Base-by-base conservation (phyloP, 352 stramenopile genomes). In the Globisporangium spinosum region DNA sequence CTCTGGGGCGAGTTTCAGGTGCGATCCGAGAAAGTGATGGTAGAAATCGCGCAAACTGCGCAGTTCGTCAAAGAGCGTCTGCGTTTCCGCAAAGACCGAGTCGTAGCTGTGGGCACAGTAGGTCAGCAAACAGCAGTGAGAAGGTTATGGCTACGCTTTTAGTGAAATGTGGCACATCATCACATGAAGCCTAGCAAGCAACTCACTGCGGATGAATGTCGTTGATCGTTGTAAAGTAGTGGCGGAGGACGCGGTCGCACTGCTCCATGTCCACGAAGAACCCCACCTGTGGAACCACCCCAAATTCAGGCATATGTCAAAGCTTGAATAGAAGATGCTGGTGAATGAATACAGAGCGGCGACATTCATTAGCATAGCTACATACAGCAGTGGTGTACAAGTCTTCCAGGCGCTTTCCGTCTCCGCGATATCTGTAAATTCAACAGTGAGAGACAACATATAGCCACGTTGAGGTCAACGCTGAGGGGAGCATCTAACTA, bases 241-340 rank as follows among this genome's bases (percentile, higher is more conserved):
- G 69, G 22, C 93, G 61, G 35, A 95, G 74, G 34, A 89, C 89
- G 2, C 85, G 82, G 62, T 95, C 87, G 54, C 87, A 94, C 69
- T 95, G 87, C 76, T 95, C 87, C 85, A 94, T 95, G 64, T 95
- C 86, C 47, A 95, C 85, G 58, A 94, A 95, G 60, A 91, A 93
- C 17, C 73, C 78, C 32, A 94, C 84, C 83, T 89, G 51, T 55
- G 29, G 25, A 47, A 32, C 29, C 29, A 32, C 29, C 0, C 27
- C 29, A 32, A 32, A 32, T 32, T 32, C 29, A 7, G 29, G 3
- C 29, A 32, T 32, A 32, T 32, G 4, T 32, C 29, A 32, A 32
- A 32, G 29, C 27, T 29, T 29, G 7, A 32, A 43, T 43, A 17
- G 35, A 43, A 43, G 35, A 3, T 43, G 35, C 2, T 43, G 34